Conservation (phyloP, 2,329 filamentous ascomycete species). For the Incumbomyces lentus region DNA sequence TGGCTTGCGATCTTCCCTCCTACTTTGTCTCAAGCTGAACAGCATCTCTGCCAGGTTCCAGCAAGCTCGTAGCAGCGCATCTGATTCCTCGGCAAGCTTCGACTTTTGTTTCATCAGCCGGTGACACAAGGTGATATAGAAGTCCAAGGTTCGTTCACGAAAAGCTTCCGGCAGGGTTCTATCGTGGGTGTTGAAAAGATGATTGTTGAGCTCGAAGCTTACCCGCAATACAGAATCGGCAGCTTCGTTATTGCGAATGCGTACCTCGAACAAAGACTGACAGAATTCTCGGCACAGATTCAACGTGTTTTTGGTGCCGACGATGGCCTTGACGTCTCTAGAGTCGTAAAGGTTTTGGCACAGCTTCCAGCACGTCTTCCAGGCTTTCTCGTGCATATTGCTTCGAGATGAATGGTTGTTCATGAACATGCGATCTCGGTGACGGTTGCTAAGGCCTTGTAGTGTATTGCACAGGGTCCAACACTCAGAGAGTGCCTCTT, state of each 20-base stretch:
- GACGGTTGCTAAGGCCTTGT: constrained; percentile 71
- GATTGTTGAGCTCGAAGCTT: constrained; percentile 91
- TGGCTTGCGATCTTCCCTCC: constrained; percentile 57
- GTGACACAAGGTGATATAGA: constrained; percentile 88
- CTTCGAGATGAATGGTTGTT: constrained; percentile 53
- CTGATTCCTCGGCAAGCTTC: constrained; percentile 68
- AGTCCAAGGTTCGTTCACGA: constrained; percentile 79
- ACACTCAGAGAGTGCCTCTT: constrained; percentile 70
- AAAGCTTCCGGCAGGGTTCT: constrained; percentile 75
- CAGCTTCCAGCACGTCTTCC: constrained; percentile 88
- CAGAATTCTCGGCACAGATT: constrained; percentile 89
- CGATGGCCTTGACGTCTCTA: constrained; percentile 58
- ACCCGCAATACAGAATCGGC: constrained; percentile 81
- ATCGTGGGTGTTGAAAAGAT: constrained; percentile 87
- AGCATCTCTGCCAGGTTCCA: constrained; percentile 90
- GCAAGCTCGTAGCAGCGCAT: constrained; percentile 72
- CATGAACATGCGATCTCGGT: constrained; percentile 64
- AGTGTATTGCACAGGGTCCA: constrained; percentile 92
- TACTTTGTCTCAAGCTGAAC: constrained; percentile 77
- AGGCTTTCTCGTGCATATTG: constrained; percentile 80
- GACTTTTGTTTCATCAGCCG: constrained; percentile 90
- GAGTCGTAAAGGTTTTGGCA: constrained; percentile 83
- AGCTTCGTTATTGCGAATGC: constrained; percentile 64
- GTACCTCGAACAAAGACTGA: constrained; percentile 78
- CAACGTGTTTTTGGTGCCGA: constrained; percentile 62